phyloP scores from a whole-genome alignment of 2,329 filamentous ascomycete genomes.

The Colletotrichum orbiculare region DNA sequence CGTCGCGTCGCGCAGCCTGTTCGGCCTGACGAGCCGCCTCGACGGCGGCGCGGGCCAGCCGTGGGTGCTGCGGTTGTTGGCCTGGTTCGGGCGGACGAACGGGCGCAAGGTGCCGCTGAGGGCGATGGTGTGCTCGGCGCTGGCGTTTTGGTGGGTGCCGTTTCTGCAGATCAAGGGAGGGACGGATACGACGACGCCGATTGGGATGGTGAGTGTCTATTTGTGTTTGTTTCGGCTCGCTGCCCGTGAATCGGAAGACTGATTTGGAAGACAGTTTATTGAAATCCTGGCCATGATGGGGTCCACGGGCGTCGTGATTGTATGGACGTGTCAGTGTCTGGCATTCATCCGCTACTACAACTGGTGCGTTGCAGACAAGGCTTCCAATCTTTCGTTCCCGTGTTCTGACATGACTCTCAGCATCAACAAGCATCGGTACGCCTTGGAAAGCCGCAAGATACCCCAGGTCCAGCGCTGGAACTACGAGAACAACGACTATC shows the following conservation, averaged over 20 bases:
- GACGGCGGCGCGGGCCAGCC: conserved; percentile 5
- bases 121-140: conserved; percentile 50
- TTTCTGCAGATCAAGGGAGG: conserved; percentile 48
- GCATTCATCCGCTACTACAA: conserved; percentile 53
- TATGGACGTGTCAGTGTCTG: conserved; percentile 54
- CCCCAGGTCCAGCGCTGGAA: conserved; percentile 43
- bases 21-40: conserved; percentile 1
- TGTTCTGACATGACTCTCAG: conserved; percentile 29
- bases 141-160: conserved; percentile 54
- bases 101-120: conserved; percentile 48
- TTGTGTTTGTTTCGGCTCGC: too few relatives aligned
- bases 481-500: conserved; percentile 45
- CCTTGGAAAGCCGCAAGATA: conserved; percentile 39
- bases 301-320: conserved; percentile 49
- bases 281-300: conserved; percentile 51
- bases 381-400: too few relatives aligned
- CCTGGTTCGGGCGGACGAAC: conserved; percentile 45
- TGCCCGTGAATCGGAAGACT: too few relatives aligned
- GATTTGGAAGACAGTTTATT: conserved; percentile 45
- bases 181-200: not conserved
- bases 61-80: conserved; percentile 39
- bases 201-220: conserved; percentile 1
- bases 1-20: conserved; percentile 45
- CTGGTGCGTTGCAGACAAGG: conserved; percentile 38
- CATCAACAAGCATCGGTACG: conserved; percentile 40